Conservation (phyloP, 805 yeast species). For the Wickerhamomyces bovis region DNA sequence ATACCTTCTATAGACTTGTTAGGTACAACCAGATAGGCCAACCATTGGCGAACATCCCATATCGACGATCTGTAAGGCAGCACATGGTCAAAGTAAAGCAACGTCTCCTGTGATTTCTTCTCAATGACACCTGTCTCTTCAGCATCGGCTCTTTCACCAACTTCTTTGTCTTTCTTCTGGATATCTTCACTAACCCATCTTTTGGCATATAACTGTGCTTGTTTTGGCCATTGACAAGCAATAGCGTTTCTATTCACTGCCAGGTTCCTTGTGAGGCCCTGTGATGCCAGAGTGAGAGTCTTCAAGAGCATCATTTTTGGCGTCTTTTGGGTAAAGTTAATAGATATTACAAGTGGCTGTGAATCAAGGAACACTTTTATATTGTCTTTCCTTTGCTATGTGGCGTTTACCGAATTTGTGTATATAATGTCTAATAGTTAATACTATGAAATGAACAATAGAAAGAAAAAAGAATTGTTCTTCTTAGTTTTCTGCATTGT, state of each 20-base stretch:
- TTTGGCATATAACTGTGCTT: not conserved
- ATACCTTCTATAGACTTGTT: conserved; percentile 33
- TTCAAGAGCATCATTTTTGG: not conserved
- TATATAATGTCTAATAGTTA: too few relatives aligned
- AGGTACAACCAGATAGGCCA: conserved; percentile 31
- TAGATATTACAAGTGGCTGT: too few relatives aligned
- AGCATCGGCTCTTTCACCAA: conserved; percentile 51
- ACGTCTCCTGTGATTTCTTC: conserved; percentile 41
- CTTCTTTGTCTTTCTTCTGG: conserved; percentile 38
- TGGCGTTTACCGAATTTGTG: too few relatives aligned
- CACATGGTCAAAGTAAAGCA: conserved; percentile 52
- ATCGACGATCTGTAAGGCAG: conserved; percentile 39
- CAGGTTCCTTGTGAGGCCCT: not conserved
- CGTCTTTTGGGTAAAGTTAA: too few relatives aligned
- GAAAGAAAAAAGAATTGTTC: too few relatives aligned
- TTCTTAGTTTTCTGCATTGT: too few relatives aligned
- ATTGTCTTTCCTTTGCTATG: too few relatives aligned
- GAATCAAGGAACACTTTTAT: too few relatives aligned
- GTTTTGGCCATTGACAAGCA: not conserved
- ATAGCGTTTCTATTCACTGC: not conserved
- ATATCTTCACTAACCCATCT: conserved; percentile 35
- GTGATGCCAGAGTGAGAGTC: not conserved
- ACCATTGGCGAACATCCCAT: conserved; percentile 42
- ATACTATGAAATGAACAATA: too few relatives aligned
- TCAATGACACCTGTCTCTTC: conserved; percentile 53